These are phyloP conservation scores for Aspergillus unguis DNA, from an alignment of 2,329 filamentous ascomycete genomes.

Conservation along the genomic window DNA sequence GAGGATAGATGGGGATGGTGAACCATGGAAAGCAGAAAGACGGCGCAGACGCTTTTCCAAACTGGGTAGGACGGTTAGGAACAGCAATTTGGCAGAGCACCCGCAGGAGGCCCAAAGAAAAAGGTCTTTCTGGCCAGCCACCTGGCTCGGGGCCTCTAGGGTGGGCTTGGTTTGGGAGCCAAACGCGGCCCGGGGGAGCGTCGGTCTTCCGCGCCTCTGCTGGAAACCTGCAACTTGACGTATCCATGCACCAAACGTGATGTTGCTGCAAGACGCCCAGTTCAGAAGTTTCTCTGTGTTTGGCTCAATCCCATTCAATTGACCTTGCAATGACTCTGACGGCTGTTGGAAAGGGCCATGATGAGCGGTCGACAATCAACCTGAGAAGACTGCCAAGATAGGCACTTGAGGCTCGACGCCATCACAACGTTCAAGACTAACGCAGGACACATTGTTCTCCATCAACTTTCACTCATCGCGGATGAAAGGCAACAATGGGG, in stretches of 20 bases:
- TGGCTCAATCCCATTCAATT: too few species aligned
- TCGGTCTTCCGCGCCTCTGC: slow-evolving; percentile 21
- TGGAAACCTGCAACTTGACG: slow-evolving; percentile 21
- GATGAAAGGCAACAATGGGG: background rate
- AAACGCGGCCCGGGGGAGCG: slow-evolving; percentile 17
- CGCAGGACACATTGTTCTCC: background rate
- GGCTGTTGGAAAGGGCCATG: background rate
- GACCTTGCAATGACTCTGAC: too few species aligned
- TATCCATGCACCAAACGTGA: background rate
- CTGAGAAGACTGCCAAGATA: background rate
- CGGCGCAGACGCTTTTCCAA: slow-evolving; percentile 29
- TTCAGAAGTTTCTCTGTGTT: background rate
- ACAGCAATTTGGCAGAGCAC: slow-evolving; percentile 17
- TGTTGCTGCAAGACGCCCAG: background rate
- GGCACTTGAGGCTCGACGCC: background rate
- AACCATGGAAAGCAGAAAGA: slow-evolving; percentile 41
- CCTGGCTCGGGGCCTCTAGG: slow-evolving; percentile 2
- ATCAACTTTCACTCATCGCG: background rate
- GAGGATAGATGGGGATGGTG: slow-evolving; percentile 21
- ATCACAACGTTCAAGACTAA: background rate
- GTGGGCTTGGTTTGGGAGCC: slow-evolving; percentile 13
- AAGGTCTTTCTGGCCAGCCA: slow-evolving; percentile 7
- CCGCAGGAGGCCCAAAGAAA: slow-evolving; percentile 16
- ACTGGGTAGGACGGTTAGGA: slow-evolving; percentile 17
- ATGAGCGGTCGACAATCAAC: background rate